Percentiles rank a stretch among this genome's conserved stretches.
Evolutionary conservation across 78 protist genomes (phyloP).

Genomic region (Kipferlia bialata): DNA sequence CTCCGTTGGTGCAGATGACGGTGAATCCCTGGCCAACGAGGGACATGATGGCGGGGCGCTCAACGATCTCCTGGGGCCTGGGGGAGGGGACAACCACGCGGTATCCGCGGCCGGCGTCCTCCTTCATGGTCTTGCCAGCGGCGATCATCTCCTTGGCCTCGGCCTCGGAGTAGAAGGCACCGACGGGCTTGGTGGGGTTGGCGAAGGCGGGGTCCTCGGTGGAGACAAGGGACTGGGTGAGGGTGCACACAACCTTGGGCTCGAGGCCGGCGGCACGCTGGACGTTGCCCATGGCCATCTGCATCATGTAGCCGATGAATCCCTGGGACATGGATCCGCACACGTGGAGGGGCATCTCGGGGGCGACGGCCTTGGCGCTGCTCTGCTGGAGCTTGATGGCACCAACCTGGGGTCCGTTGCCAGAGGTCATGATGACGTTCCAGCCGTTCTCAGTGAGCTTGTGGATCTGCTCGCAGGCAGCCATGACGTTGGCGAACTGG

Average conservation of each 20-base stretch:
- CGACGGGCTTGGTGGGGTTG: slow-evolving; percentile 43
- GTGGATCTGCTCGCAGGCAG: not conserved
- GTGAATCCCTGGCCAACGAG: not conserved
- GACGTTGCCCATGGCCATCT: slow-evolving; percentile 20
- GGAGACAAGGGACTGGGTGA: slow-evolving; percentile 27
- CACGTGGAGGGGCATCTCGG: slow-evolving; percentile 11
- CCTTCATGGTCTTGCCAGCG: slow-evolving; percentile 21
- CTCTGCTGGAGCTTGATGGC: slow-evolving; percentile 1
- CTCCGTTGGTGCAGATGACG: slow-evolving; percentile 31
- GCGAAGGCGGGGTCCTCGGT: slow-evolving; percentile 30
- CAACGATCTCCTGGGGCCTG: slow-evolving; percentile 17
- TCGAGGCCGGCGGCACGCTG: not conserved
- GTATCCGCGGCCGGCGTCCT: slow-evolving; percentile 33
- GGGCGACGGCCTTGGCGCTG: not conserved
- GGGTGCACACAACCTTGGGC: slow-evolving; percentile 3
- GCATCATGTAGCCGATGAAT: slow-evolving; percentile 26
- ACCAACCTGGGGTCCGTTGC: slow-evolving; percentile 26
- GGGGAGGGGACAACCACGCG: slow-evolving; percentile 31
- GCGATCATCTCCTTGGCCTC: slow-evolving; percentile 14
- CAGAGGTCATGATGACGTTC: not conserved
- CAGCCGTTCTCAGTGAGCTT: not conserved
- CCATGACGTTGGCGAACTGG: not conserved
- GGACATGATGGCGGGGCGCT: slow-evolving; percentile 2
- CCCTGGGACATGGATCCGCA: slow-evolving; percentile 34
- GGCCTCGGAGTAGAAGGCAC: slow-evolving; percentile 23